phyloP scores from a whole-genome alignment of 1,284 basidiomycete genomes.

The Microbotryomycetes sp. region DNA sequence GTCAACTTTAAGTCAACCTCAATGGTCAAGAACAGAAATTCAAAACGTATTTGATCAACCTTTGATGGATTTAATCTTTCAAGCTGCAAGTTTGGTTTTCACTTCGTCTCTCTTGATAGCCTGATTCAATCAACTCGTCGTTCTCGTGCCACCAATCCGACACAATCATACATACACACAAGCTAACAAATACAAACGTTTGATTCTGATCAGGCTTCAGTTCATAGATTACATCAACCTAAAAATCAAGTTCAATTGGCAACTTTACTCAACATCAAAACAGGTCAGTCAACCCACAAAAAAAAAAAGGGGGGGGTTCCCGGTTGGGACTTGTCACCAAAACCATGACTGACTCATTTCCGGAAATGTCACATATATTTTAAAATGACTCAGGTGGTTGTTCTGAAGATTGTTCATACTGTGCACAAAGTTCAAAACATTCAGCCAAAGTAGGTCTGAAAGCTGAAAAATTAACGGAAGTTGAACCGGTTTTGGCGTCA shows the following conservation, averaged over 20 bases:
- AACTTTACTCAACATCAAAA: constrained; percentile 97
- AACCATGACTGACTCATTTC: too few species aligned
- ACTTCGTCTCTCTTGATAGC: constrained; percentile 3
- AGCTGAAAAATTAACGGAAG: constrained; percentile 78
- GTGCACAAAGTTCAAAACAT: constrained; percentile 91
- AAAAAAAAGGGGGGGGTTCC: too few species aligned
- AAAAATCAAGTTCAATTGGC: constrained; percentile 88
- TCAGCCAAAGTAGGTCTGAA: constrained; percentile 66
- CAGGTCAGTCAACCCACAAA: constrained; percentile 32
- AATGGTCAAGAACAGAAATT: constrained; percentile 64
- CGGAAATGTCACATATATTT: too few species aligned
- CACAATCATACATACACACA: neutral
- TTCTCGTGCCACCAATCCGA: neutral
- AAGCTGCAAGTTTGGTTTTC: constrained; percentile 55
- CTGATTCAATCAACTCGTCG: neutral
- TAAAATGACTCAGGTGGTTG: constrained; percentile 86
- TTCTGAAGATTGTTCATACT: constrained; percentile 96
- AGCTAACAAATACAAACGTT: constrained; percentile 26
- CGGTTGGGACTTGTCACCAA: too few species aligned
- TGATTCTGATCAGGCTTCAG: constrained; percentile 44
- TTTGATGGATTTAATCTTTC: constrained; percentile 77
- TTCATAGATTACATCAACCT: constrained; percentile 83
- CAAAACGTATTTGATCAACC: constrained; percentile 70
- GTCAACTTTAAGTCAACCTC: neutral
- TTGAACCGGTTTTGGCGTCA: constrained; percentile 85